A percentile compares a stretch with the other conserved stretches of the same genome.
phyloP scores from a whole-genome alignment of 179 eudicot genomes.

The Beta macrorhiza region DNA sequence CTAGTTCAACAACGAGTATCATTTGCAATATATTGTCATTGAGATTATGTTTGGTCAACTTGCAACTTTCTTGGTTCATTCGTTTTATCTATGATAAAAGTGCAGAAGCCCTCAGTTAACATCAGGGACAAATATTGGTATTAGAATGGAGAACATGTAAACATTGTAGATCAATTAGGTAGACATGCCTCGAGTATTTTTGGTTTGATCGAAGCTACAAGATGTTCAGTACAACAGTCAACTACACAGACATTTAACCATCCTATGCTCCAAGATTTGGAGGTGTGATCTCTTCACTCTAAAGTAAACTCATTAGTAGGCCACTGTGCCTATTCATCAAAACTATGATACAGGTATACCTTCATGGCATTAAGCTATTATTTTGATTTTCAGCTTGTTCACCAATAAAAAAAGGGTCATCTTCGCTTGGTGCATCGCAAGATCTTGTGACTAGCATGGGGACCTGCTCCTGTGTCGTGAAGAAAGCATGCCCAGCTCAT shows the following conservation, averaged over 20 bases:
- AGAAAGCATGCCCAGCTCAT: constrained; percentile 51
- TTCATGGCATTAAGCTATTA: background rate
- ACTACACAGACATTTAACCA: too few relatives aligned
- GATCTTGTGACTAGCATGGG: constrained; percentile 64
- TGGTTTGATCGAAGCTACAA: constrained; percentile 4
- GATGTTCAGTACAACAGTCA: too few relatives aligned
- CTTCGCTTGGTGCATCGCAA: constrained; percentile 52
- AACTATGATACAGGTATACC: constrained; percentile 8
- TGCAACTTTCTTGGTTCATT: background rate
- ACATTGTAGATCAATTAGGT: background rate
- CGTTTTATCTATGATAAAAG: background rate
- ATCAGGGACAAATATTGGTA: background rate
- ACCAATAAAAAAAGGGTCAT: constrained; percentile 14
- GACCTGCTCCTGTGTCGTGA: constrained; percentile 61
- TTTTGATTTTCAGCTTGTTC: background rate
- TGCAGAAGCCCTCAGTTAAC: background rate
- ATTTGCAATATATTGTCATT: background rate
- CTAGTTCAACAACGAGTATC: background rate
- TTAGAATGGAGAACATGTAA: background rate
- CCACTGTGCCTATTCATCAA: background rate
- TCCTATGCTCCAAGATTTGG: background rate
- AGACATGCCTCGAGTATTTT: background rate
- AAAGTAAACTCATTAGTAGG: background rate
- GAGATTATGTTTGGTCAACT: background rate
- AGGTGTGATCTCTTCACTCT: background rate